Evolutionary conservation across 2,329 filamentous ascomycete genomes (phyloP), one percentile per base, ranked within the genome.

Genomic region (Diplodia intermedia): DNA sequence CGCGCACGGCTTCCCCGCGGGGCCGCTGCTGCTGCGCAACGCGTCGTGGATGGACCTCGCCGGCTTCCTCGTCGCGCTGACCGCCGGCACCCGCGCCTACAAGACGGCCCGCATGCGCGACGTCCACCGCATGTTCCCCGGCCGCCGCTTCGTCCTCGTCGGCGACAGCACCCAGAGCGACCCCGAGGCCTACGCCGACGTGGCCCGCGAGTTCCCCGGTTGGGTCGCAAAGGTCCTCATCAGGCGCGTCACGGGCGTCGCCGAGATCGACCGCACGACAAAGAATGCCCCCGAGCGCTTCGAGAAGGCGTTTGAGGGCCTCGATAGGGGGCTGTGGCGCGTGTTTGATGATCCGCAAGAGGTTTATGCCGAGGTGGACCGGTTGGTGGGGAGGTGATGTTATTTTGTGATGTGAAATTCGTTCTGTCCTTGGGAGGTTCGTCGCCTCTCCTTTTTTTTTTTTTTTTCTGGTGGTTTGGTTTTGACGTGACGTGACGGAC

Each of bases 81-180:
- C 93, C 0, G 83, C 91, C 68, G 90, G 90, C 40, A 97, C 93
- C 0, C 86, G 95, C 77, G 87, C 90, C 69, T 98, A 97, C 84
- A 98, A 98, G 79, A 86, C 91, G 12, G 87, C 90, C 68, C 88
- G 91, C 20, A 93, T 97, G 79, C 84, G 86, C 68, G 92, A 93
- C 80, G 87, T 98, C 31, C 86, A 93, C 72, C 79, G 80, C 1
- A 95, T 91, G 91, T 84, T 97, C 60, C 94, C 94, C 0, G 85
- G 86, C 72, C 85, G 91, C 69, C 91, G 90, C 73, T 90, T 97
- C 80, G 87, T 98, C 70, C 90, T 90, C 72, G 89, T 98, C 71
- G 94, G 94, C 0, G 94, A 98, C 79, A 94, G 90, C 49, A 97
- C 94, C 0, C 94, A 97, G 79, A 90, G 88, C 31, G 94, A 98